Base-by-base conservation (phyloP, 768 basidiomycete genomes). In the Termitomyces sp. region DNA sequence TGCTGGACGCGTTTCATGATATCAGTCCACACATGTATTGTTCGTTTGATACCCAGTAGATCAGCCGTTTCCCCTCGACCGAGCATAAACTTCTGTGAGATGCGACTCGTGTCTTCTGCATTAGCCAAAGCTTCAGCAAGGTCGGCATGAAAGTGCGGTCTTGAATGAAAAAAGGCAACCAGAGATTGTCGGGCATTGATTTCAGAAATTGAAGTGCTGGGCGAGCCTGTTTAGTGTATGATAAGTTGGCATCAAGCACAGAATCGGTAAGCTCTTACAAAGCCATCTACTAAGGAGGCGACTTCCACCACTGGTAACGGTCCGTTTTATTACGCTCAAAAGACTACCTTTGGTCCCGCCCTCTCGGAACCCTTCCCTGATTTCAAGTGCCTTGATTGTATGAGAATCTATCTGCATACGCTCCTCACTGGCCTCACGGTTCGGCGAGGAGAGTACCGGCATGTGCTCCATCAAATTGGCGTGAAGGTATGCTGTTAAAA, bases 321-420 rank as follows among this genome's bases (percentile, higher is more conserved):
- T 95, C 47, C 89, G 80, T 66, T 87, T 92, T 56, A 94, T 77
- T 33, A 81, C 81, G 62, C 83, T 87, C 33, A 93, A 65, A 55
- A 95, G 76, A 64, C 86, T 92, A 4, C 93, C 93, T 56, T 80
- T 82, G 12, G 74, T 69, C 0, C 90, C 85, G 0, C 90, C 89
- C 64, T 93, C 91, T 31, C 84, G 76, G 28, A 84, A 78, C 31
- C 79, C 81, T 73, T 93, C 90, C 24, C 85, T 79, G 53, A 95
- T 87, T 69, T 95, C 93, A 46, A 94, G 81, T n/a, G 88, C 87
- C 67, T 88, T 87, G 70, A 94, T 87, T 1, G 93, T 94, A 67
- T 94, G 86, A 4, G 88, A 81, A 67, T 95, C 93, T 56, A 95
- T 91, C 62, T 92, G 88, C 90, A 95, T 92, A n/a, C 86, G 78